Evolutionary conservation across 768 basidiomycete species (phyloP), one percentile per base, ranked within the genome.

Genomic region (Crucibulum laeve): DNA sequence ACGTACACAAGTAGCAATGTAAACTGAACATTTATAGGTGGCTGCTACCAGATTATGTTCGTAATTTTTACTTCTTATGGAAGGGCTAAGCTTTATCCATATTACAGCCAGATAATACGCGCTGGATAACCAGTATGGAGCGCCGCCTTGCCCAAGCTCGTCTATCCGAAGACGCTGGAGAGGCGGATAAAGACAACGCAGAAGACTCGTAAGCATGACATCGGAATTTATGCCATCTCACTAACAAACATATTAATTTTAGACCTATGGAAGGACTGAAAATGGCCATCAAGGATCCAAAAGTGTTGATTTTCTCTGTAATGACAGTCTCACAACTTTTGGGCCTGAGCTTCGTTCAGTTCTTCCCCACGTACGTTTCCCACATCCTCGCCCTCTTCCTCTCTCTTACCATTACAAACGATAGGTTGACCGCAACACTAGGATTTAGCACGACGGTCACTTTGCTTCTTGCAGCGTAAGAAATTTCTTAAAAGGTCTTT

Each of bases 81-180:
- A 33, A 24, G 17, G 17, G 11, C 11, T 34, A 10, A 3, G 23
- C 21, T 38, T 35, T 25, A 4, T 38, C 34, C 25, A 4, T 24
- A 21, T 4, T 35, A 15, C 47, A 83, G 80, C 80, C 79, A 2
- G 49, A 76, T 48, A 86, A 84, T 53, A 84, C 82, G 1, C 64
- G 65, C 25, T 84, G 82, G 81, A 56, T 84, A 23, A 63, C 66
- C 10, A 54, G 68, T 0, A 59, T 63, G 6, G 74, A 84, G 45
- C 67, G 69, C 15, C 72, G 69, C 22, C 66, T 85, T n/a, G 82
- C 82, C 3, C 81, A 82, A 57, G 74, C 73, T 13, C 77, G 82
- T 11, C 73, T 84, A 13, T 77, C 82, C 0, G 83, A 84, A 52
- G 82, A 84, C 53, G 79, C 76, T 6, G 80, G 81, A 1, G 81